A percentile compares a stretch with the other conserved stretches of the same genome.
These are phyloP conservation scores for Aspergillus mulundensis DNA, from an alignment of 495 filamentous ascomycete species.

Conservation along the genomic window DNA sequence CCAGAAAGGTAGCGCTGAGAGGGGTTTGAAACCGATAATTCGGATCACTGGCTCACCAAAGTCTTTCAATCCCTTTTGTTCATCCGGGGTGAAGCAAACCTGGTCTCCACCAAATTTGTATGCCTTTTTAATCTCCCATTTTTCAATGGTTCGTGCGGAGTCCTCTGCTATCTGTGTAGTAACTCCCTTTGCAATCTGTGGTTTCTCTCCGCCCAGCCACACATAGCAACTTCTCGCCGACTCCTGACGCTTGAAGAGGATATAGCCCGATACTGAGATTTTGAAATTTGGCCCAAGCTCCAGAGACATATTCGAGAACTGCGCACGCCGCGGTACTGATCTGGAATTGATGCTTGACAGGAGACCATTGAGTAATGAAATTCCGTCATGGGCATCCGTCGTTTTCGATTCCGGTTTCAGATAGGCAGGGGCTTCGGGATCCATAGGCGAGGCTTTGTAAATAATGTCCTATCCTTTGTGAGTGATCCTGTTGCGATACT, in stretches of 20 bases:
- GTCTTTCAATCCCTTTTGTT: conserved; percentile 67
- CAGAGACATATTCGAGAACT: conserved; percentile 79
- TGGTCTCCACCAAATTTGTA: conserved; percentile 95
- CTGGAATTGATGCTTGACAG: conserved; percentile 88
- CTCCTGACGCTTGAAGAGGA: conserved; percentile 76
- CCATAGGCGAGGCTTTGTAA: conserved; percentile 56
- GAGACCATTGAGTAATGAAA: conserved; percentile 75
- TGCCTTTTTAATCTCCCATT: conserved; percentile 79
- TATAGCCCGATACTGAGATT: conserved; percentile 91
- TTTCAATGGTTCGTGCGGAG: conserved; percentile 69
- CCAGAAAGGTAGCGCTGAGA: conserved; percentile 73
- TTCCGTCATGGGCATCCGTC: conserved; percentile 62
- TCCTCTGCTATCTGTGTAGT: conserved; percentile 73
- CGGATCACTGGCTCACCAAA: conserved; percentile 81
- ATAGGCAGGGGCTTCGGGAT: conserved; percentile 64
- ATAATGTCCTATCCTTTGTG: conserved; percentile 64
- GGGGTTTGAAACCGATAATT: conserved; percentile 90
- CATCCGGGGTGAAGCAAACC: conserved; percentile 78
- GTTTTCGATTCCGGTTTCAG: conserved; percentile 45
- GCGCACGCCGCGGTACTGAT: conserved; percentile 78
- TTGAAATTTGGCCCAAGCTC: conserved; percentile 81
- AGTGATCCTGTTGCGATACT: not conserved
- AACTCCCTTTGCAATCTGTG: conserved; percentile 70
- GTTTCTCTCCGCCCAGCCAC: conserved; percentile 76
- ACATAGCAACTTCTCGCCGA: conserved; percentile 78